These are phyloP conservation scores for Zopfia rhizophila DNA, from an alignment of 2,329 filamentous ascomycete genomes.

Conservation along the genomic window DNA sequence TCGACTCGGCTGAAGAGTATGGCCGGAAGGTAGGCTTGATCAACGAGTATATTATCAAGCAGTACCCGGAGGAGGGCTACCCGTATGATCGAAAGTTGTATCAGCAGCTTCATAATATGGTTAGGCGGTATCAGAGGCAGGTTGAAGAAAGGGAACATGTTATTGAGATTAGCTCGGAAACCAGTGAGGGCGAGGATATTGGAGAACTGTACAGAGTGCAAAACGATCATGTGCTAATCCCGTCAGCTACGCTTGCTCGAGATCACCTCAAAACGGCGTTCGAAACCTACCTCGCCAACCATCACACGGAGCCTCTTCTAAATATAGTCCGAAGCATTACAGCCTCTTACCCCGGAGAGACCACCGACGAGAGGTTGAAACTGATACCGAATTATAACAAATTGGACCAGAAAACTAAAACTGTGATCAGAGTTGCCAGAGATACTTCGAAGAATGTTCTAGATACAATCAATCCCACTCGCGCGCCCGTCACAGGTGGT, in stretches of 20 bases:
- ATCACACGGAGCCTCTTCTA: no score
- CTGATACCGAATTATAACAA: no score
- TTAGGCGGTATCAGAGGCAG: constrained; percentile 11
- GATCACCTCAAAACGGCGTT: no score
- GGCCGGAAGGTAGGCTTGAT: constrained; percentile 37
- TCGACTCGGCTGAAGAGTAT: constrained; percentile 30
- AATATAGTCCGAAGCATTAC: no score
- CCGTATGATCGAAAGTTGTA: constrained; percentile 35
- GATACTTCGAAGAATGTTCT: no score
- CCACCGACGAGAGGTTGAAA: no score
- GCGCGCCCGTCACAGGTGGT: no score
- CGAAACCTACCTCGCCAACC: no score
- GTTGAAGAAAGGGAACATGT: neutral
- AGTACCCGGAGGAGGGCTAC: constrained; percentile 23
- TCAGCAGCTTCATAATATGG: constrained; percentile 28
- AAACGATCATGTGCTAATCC: neutral
- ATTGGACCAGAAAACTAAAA: no score
- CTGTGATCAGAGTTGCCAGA: no score
- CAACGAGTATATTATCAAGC: constrained; percentile 33
- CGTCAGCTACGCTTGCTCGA: neutral
- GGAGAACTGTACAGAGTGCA: constrained; percentile 17
- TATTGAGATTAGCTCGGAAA: constrained; percentile 9
- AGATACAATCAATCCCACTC: neutral
- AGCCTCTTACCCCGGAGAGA: no score
- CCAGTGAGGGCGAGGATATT: constrained; percentile 20